These are phyloP conservation scores for Coriolopsis trogii DNA, from an alignment of 1,284 basidiomycete species.

Conservation along the genomic window DNA sequence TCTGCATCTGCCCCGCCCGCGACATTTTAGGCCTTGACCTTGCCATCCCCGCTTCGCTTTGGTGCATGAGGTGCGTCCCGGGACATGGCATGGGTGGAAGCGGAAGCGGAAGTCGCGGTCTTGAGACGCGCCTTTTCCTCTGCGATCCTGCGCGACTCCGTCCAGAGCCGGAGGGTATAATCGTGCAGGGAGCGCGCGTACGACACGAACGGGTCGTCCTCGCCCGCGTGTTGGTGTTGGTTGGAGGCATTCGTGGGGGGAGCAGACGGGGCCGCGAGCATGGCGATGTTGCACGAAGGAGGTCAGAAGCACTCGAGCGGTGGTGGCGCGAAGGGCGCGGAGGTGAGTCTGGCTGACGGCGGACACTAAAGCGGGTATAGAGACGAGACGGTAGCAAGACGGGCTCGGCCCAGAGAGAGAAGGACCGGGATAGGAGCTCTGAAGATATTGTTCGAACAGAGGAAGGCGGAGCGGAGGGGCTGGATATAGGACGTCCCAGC, in stretches of 20 bases:
- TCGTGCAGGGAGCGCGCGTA: slow-evolving; percentile 69
- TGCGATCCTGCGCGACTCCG: slow-evolving; percentile 60
- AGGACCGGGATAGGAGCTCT: neutral
- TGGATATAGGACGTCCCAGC: slow-evolving; percentile 11
- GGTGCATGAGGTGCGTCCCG: slow-evolving; percentile 14
- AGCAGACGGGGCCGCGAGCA: slow-evolving; percentile 23
- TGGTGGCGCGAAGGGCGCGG: neutral
- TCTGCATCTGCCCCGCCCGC: too few relatives aligned
- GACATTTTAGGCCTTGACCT: slow-evolving; percentile 10
- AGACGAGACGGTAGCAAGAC: too few relatives aligned
- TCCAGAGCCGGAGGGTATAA: slow-evolving; percentile 70
- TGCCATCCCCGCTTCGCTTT: slow-evolving; percentile 14
- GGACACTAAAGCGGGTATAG: too few relatives aligned
- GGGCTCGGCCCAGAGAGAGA: neutral
- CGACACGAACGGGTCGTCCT: slow-evolving; percentile 41
- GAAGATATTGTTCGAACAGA: neutral
- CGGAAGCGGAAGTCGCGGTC: slow-evolving; percentile 23
- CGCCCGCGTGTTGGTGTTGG: slow-evolving; percentile 13
- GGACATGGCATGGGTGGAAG: too few relatives aligned
- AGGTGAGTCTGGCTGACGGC: neutral
- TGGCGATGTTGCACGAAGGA: slow-evolving; percentile 6
- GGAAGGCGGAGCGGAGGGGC: slow-evolving; percentile 7
- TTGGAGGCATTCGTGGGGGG: neutral
- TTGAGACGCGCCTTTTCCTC: slow-evolving; percentile 50
- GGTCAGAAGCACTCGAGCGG: neutral